Conservation (phyloP, 2,329 filamentous ascomycete genomes). For the Fusarium poae region DNA sequence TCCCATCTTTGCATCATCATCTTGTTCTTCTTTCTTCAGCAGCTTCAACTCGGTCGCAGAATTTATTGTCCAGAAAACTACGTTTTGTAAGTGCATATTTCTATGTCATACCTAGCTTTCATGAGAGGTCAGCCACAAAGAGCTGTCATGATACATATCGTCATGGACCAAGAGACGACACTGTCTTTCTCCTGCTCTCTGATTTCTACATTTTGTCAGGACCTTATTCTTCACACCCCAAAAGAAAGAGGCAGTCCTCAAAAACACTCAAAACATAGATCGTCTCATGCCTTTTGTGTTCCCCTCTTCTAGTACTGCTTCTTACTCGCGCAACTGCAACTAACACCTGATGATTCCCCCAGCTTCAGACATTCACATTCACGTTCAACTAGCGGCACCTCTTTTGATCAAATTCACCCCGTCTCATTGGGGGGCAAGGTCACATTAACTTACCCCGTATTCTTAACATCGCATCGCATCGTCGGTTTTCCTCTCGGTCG, state of each 20-base stretch:
- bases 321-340: conserved; percentile 26
- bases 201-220: neutral
- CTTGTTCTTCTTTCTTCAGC: conserved; percentile 10
- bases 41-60: conserved; percentile 15
- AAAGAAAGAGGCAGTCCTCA: conserved; percentile 3
- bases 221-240: neutral
- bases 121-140: conserved; percentile 37
- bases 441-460: conserved; percentile 40
- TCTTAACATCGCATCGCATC: conserved; percentile 42
- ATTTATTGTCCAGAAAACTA: conserved; percentile 11
- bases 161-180: conserved; percentile 42
- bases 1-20: conserved; percentile 31
- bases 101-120: conserved; percentile 26
- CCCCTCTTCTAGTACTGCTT: conserved; percentile 21
- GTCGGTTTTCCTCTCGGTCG: conserved; percentile 48
- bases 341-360: conserved; percentile 40
- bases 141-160: conserved; percentile 32
- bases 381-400: conserved; percentile 44
- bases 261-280: conserved; percentile 26
- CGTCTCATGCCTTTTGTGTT: conserved; percentile 32
- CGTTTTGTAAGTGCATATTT: conserved; percentile 36
- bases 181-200: neutral
- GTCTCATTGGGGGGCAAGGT: conserved; percentile 46
- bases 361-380: conserved; percentile 39
- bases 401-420: conserved; percentile 47